A percentile compares a stretch with the other conserved stretches of the same genome.
phyloP scores from a whole-genome alignment of 768 basidiomycete species.

The Mycena belliarum region DNA sequence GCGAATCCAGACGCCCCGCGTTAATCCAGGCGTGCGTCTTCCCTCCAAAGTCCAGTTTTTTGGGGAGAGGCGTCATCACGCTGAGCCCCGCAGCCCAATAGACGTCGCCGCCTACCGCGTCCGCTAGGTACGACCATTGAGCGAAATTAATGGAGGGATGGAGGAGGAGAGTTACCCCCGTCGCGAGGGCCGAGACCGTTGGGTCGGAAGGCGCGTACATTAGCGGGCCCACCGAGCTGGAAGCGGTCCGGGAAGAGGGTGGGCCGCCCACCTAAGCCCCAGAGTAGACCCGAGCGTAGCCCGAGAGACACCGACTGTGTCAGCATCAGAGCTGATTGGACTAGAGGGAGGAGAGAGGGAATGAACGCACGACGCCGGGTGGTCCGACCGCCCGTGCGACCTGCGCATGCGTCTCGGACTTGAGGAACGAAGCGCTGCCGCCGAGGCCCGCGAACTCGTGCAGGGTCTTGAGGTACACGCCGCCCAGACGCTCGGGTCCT shows the following conservation, averaged over 20 bases:
- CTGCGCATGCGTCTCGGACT: slow-evolving; percentile 67
- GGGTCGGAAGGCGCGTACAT: slow-evolving; percentile 72
- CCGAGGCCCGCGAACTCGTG: slow-evolving; percentile 81
- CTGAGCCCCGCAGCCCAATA: slow-evolving; percentile 80
- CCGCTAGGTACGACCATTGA: slow-evolving; percentile 46
- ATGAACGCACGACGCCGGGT: slow-evolving; percentile 55
- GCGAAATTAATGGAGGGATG: background rate
- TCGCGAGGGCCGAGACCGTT: slow-evolving; percentile 82
- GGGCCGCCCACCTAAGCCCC: slow-evolving; percentile 52
- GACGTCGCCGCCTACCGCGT: slow-evolving; percentile 82
- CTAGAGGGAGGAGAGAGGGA: background rate
- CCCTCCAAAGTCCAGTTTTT: slow-evolving; percentile 79
- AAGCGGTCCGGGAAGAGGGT: slow-evolving; percentile 82
- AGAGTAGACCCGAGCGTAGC: slow-evolving; percentile 69
- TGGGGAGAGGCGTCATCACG: slow-evolving; percentile 72
- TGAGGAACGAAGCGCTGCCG: slow-evolving; percentile 77
- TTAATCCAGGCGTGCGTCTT: slow-evolving; percentile 83
- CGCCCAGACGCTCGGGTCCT: slow-evolving; percentile 61
- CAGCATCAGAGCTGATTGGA: background rate
- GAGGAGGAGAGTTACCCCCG: slow-evolving; percentile 48
- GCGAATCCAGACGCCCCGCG: slow-evolving; percentile 66
- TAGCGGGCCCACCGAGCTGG: slow-evolving; percentile 90
- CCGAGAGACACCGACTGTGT: slow-evolving; percentile 68
- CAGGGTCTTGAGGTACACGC: slow-evolving; percentile 60
- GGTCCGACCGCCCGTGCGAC: slow-evolving; percentile 59